Conservation (phyloP, 441 rosid species). For the Jatropha podagrica region DNA sequence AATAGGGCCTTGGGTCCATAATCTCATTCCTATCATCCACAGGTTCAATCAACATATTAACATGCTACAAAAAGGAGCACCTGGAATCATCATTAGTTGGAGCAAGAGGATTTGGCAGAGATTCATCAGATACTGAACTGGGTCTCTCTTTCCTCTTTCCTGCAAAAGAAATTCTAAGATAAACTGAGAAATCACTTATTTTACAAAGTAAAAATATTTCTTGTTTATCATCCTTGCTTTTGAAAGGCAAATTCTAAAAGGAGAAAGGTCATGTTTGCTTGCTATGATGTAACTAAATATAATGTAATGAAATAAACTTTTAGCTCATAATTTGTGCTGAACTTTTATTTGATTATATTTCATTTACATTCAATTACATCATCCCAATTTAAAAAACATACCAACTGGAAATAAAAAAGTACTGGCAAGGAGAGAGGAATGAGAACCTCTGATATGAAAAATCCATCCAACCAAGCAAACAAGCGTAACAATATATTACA, state of each 20-base stretch:
- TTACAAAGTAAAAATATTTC: background rate
- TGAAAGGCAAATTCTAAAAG: background rate
- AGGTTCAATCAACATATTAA: background rate
- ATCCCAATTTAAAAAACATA: no score
- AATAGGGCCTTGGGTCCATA: no score
- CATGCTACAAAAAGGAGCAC: conserved; percentile 33
- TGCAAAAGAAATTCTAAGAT: conserved; percentile 21
- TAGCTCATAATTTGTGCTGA: no score
- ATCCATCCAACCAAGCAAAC: background rate
- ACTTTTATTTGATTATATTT: no score
- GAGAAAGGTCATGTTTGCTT: no score
- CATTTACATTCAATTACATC: no score
- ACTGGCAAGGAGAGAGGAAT: background rate
- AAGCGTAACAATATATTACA: background rate
- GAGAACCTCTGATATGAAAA: no score
- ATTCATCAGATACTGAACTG: conserved; percentile 43
- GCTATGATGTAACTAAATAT: no score
- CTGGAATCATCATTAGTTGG: conserved; percentile 73
- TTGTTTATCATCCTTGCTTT: background rate
- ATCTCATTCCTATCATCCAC: no score
- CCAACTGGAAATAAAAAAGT: background rate
- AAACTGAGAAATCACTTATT: background rate
- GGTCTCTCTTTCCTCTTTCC: conserved; percentile 86
- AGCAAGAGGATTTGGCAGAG: conserved; percentile 48
- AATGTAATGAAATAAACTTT: no score